Base-by-base conservation (phyloP, 768 basidiomycete species). In the Podaxis rugospora region DNA sequence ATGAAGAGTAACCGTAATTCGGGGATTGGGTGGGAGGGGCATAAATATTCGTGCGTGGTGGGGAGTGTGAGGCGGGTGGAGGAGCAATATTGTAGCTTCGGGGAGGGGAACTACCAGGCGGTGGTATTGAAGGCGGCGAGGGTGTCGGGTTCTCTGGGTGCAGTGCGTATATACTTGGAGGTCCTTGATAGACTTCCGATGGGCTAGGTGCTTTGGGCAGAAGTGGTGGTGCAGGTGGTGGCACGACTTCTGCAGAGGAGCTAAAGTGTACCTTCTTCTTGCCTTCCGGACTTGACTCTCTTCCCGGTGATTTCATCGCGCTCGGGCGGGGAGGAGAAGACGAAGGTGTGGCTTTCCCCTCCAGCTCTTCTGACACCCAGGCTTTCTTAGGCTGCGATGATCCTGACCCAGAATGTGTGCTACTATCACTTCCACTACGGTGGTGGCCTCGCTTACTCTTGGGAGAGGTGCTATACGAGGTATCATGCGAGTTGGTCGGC, bases 191-290 rank as follows among this genome's bases (percentile, higher is more conserved):
- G 57, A 53, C 72, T 69, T 40, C 65, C 55, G 51, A 59, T 59
- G 58, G 51, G 67, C 44, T 73, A 59, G 63, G 64, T 61, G 35
- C 62, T 64, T 42, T 62, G 37, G 62, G 64, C 37, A 64, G 65
- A 54, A 28, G 58, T 35, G 64, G 53, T n/a, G 68, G 64, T 37
- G 68, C 44, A 32, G 68, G 63, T 40, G 57, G 63, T 42, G 57
- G 66, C 57, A 61, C 76, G 25, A 75, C 78, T 1, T 66, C 66
- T 5, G 78, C 78, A 4, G 79, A 78, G 0, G 82, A 78, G 5
- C 81, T 76, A 70, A 83, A 85, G 60, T 74, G 80, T 6, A 83
- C 83, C 58, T 74, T 79, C 68, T 81, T 80, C 35, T 70, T 70
- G 6, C 70, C 66, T 49, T 73, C 75, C 18, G 71, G 68, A 35